Base-by-base conservation (phyloP, 1,284 basidiomycete species). In the Heimioporus punctisporus region DNA sequence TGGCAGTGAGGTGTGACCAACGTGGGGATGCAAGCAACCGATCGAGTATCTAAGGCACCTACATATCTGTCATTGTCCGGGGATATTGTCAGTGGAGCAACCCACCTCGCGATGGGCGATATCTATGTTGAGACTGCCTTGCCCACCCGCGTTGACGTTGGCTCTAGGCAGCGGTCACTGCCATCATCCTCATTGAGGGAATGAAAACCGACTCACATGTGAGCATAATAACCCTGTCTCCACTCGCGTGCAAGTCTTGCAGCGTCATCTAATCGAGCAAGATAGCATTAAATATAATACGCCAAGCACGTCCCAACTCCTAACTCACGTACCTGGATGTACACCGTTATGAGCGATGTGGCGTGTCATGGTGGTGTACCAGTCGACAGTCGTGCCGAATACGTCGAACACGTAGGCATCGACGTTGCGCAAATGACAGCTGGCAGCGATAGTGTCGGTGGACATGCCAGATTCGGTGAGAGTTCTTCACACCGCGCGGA, bases 361-460 rank as follows among this genome's bases (percentile, higher is more conserved):
- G 6, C 68, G 64, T 6, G 72, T 70, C 17, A 87, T 76, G 25
- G 79, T 77, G 7, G 72, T 71, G 50, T 76, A 74, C 84, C 84
- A 88, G 60, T 87, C 81, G 15, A 85, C 82, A 5, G 81, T 78
- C 1, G 85, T 88, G 11, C 86, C 85, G 53, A 87, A 83, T 9
- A 83, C 79, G 55, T 89, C 86, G 59, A 88, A 88, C 5, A 86
- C 52, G 41, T 83, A 74, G 0, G 78, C 84, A 50, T 85, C 77
- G 15, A 88, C 72, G 28, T 70, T 72, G 25, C 52, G 50, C n/a
- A n/a, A n/a, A n/a, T n/a, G n/a, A n/a, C n/a, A n/a, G n/a, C n/a
- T n/a, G n/a, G n/a, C n/a, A n/a, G n/a, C n/a, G n/a, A n/a, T n/a
- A n/a, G n/a, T n/a, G n/a, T n/a, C n/a, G n/a, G n/a, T n/a, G n/a